Conservation (phyloP, 2,329 filamentous ascomycete species). For the Aspergillus versicolor region DNA sequence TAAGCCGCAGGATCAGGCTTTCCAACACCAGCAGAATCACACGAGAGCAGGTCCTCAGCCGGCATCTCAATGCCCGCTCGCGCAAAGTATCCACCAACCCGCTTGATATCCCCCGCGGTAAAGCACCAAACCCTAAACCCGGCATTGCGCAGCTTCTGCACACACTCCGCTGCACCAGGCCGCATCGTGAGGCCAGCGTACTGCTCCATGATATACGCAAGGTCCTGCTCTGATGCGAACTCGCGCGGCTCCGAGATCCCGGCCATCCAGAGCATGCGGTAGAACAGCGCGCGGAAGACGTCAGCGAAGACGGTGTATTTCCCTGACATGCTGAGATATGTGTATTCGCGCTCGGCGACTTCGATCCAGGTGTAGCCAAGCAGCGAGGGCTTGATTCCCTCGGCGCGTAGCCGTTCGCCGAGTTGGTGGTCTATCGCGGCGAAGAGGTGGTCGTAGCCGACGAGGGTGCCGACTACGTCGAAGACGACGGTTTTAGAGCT, state of each 20-base stretch:
- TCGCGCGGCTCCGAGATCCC: constrained; percentile 40
- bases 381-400: constrained; percentile 36
- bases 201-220: constrained; percentile 35
- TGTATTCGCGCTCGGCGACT: constrained; percentile 46
- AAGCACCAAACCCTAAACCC: constrained; percentile 31
- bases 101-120: constrained; percentile 26
- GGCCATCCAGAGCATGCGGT: constrained; percentile 42
- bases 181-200: constrained; percentile 35
- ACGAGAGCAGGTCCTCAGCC: constrained; percentile 26
- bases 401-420: constrained; percentile 34
- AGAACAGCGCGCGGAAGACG: constrained; percentile 43
- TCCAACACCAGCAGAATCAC: constrained; percentile 26
- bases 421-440: constrained; percentile 38
- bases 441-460: constrained; percentile 43
- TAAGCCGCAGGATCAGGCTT: constrained; percentile 29
- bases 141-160: constrained; percentile 34
- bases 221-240: constrained; percentile 41
- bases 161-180: constrained; percentile 37
- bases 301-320: constrained; percentile 40
- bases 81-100: constrained; percentile 27
- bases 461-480: constrained; percentile 41
- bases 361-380: constrained; percentile 47
- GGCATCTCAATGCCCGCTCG: constrained; percentile 24
- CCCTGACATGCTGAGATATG: constrained; percentile 43
- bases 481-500: constrained; percentile 29